Base-by-base conservation (phyloP, 2,329 filamentous ascomycete genomes). In the Hymenoscyphus scutula region DNA sequence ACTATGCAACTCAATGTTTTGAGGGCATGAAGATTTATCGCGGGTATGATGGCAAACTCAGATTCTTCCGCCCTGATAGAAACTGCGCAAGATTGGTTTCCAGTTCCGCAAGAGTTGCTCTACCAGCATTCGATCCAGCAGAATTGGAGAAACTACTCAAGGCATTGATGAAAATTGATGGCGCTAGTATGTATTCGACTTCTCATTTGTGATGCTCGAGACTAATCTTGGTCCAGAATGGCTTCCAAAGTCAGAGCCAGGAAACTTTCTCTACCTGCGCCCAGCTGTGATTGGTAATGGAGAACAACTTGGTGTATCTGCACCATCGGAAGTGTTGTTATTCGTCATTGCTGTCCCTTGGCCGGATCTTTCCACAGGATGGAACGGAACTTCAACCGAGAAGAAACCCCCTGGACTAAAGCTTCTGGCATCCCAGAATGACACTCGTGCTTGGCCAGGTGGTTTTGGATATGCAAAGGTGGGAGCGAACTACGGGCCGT, bases 401-500 rank as follows among this genome's bases (percentile, higher is more conserved):
- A 57, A 67, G 70, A 3, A 83, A 81, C 58, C 65, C 6, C 68
- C 68, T 3, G 86, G 86, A 69, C 83, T 96, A 80, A 88, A 85
- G 70, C 84, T 96, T 58, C 86, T 94, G 74, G 94, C 92, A 0
- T 91, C 85, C 41, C 85, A 87, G 63, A 87, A 92, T 69, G 91
- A 96, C 76, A 91, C 89, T 62, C 89, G 93, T 68, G 92, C 93
- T 13, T 97, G 93, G 93, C 92, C n/a, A 48, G 93, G 93, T 68
- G 93, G 93, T 3, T 96, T 96, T 76, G 93, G 93, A 2, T 93
- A 90, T 74, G 91, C 92, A 64, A 97, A 97, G 79, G 85, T 97
- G 37, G 93, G 92, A 61, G 93, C 92, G 64, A 97, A 97, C 81
- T 97, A 96, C 76, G 93, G 92, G 0, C 93, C 93, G 17, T 87